These are phyloP conservation scores for Sporodiniella umbellata DNA, from an alignment of 371 early-diverging fungal genomes.

Conservation along the genomic window DNA sequence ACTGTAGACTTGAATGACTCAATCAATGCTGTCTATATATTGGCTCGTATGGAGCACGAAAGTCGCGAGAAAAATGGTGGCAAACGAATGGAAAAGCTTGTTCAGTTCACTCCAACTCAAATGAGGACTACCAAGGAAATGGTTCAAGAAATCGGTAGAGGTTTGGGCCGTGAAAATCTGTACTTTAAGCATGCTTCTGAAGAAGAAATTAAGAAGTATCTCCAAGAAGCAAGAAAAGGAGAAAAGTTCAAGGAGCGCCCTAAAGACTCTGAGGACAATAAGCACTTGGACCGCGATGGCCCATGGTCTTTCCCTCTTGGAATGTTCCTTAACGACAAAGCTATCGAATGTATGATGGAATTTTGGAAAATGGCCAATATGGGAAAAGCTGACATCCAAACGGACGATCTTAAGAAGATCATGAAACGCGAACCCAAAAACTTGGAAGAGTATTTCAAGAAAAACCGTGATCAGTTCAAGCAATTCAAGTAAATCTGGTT, in stretches of 20 bases:
- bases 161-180: slow-evolving; percentile 19
- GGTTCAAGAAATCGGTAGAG: slow-evolving; percentile 24
- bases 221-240: slow-evolving; percentile 26
- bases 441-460: slow-evolving; percentile 28
- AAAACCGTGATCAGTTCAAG: slow-evolving; percentile 39
- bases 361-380: slow-evolving; percentile 23
- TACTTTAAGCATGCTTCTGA: slow-evolving; percentile 12
- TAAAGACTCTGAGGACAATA: slow-evolving; percentile 2
- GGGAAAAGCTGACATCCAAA: slow-evolving; percentile 18
- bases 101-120: slow-evolving; percentile 22
- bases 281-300: slow-evolving; percentile 13
- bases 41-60: slow-evolving; percentile 17
- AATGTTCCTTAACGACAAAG: slow-evolving; percentile 24
- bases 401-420: slow-evolving; percentile 24
- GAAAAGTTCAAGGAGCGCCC: slow-evolving; percentile 27
- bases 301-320: slow-evolving; percentile 31
- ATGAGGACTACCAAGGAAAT: slow-evolving; percentile 16
- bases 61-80: not conserved
- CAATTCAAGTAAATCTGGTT: slow-evolving; percentile 22
- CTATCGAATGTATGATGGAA: slow-evolving; percentile 27
- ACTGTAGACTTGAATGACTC: slow-evolving; percentile 31
- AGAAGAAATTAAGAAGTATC: slow-evolving; percentile 19
- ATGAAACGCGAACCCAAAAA: slow-evolving; percentile 28
- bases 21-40: slow-evolving; percentile 23
- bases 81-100: slow-evolving; percentile 17